Evolutionary conservation across 805 yeast genomes (phyloP).

Genomic region (Candida ascalaphidarum): DNA sequence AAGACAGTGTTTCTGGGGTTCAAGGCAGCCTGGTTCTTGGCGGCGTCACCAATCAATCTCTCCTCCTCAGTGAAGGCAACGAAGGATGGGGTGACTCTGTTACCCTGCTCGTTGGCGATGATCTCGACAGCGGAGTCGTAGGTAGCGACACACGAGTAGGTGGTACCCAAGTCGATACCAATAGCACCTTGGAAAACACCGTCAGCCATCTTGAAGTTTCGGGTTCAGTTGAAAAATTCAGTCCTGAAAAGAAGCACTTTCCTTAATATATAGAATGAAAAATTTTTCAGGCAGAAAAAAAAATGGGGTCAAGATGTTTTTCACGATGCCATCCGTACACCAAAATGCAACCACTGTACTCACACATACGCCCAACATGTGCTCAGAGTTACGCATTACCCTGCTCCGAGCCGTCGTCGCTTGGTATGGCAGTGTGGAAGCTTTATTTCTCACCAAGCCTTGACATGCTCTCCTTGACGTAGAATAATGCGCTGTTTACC

Average conservation of each 20-base stretch:
- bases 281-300: slow-evolving; percentile 10
- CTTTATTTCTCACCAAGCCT: too few species aligned
- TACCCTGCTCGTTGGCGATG: slow-evolving; percentile 45
- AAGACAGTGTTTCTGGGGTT: slow-evolving; percentile 43
- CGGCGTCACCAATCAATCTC: slow-evolving; percentile 46
- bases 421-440: too few species aligned
- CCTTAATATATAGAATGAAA: slow-evolving; percentile 3
- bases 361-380: too few species aligned
- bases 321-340: too few species aligned
- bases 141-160: slow-evolving; percentile 45
- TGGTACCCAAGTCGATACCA: slow-evolving; percentile 47
- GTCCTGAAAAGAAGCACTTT: slow-evolving; percentile 3
- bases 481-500: too few species aligned
- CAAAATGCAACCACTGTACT: too few species aligned
- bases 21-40: slow-evolving; percentile 43
- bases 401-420: too few species aligned
- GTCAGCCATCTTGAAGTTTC: slow-evolving; percentile 2
- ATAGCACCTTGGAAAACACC: slow-evolving; percentile 19
- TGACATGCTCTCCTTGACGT: too few species aligned
- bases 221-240: slow-evolving; percentile 2
- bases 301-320: too few species aligned
- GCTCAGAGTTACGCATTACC: too few species aligned
- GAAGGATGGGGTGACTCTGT: slow-evolving; percentile 44
- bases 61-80: slow-evolving; percentile 41
- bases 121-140: slow-evolving; percentile 42